Evolutionary conservation across 805 yeast species (phyloP).

Genomic region (Teunomyces atbi): DNA sequence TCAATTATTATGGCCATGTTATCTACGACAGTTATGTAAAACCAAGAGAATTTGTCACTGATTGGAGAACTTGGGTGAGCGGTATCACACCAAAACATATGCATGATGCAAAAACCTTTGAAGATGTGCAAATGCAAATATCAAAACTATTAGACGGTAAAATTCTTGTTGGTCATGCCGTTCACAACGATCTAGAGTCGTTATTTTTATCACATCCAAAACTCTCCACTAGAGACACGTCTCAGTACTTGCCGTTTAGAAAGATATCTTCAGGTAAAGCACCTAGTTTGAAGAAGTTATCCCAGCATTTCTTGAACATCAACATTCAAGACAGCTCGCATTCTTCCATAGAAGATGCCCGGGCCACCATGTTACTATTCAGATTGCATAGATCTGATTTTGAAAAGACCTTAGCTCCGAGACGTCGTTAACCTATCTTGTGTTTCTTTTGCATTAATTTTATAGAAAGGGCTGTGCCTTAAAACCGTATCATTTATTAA

Average conservation of each 20-base stretch:
- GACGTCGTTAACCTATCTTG: neutral
- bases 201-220: conserved; percentile 68
- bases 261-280: conserved; percentile 62
- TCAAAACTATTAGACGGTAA: conserved; percentile 51
- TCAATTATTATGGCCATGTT: conserved; percentile 74
- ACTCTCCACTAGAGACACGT: conserved; percentile 67
- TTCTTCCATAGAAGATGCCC: conserved; percentile 89
- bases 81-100: conserved; percentile 75
- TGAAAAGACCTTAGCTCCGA: conserved; percentile 32
- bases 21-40: conserved; percentile 72
- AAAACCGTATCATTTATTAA: neutral
- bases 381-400: conserved; percentile 60
- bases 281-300: conserved; percentile 68
- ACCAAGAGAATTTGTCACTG: conserved; percentile 75
- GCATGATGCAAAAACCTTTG: conserved; percentile 63
- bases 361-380: conserved; percentile 81
- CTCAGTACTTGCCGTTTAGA: conserved; percentile 58
- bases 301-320: conserved; percentile 52
- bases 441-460: neutral
- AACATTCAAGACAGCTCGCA: conserved; percentile 76
- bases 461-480: conserved; percentile 1
- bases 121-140: conserved; percentile 61
- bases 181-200: conserved; percentile 73
- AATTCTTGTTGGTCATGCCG: conserved; percentile 80
- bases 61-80: conserved; percentile 92